phyloP scores from a whole-genome alignment of 1,284 basidiomycete genomes.

The Trichosporon faecale region DNA sequence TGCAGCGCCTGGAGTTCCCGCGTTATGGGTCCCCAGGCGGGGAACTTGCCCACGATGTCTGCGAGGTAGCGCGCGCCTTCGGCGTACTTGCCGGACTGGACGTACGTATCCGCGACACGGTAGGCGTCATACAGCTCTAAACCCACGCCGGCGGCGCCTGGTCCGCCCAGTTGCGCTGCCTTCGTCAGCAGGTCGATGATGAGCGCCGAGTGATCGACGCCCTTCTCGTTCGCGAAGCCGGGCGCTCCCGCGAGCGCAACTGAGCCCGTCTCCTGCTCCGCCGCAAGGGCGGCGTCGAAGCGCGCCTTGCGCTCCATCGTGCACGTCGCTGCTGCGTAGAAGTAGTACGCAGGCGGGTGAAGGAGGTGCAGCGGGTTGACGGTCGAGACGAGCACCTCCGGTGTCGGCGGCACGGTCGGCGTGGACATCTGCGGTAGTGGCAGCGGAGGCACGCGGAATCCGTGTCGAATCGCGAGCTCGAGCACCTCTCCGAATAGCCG shows the following conservation, averaged over 20 bases:
- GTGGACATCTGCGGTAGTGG: slow-evolving; percentile 25
- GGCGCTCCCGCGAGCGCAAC: slow-evolving; percentile 46
- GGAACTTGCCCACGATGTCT: slow-evolving; percentile 76
- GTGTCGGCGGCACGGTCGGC: slow-evolving; percentile 31
- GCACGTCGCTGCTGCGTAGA: slow-evolving; percentile 78
- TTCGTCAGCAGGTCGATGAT: slow-evolving; percentile 86
- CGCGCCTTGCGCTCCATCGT: slow-evolving; percentile 69
- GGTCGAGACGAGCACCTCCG: slow-evolving; percentile 41
- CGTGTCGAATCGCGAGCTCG: slow-evolving; percentile 70
- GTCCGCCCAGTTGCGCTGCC: slow-evolving; percentile 81
- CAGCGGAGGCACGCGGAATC: slow-evolving; percentile 38
- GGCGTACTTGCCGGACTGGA: slow-evolving; percentile 61
- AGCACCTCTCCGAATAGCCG: slow-evolving; percentile 82
- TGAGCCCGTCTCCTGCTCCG: slow-evolving; percentile 52
- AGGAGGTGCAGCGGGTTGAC: slow-evolving; percentile 57
- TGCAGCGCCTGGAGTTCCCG: slow-evolving; percentile 68
- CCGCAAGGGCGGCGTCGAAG: slow-evolving; percentile 62
- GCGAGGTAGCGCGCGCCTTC: slow-evolving; percentile 84
- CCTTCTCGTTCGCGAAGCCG: slow-evolving; percentile 75
- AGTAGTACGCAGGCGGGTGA: slow-evolving; percentile 87
- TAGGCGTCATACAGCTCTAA: slow-evolving; percentile 79
- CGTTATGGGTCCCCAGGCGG: slow-evolving; percentile 70
- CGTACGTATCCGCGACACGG: slow-evolving; percentile 79
- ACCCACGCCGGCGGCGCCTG: slow-evolving; percentile 58
- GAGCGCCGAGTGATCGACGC: slow-evolving; percentile 76